These are phyloP conservation scores for Eutrema japonicum DNA, from an alignment of 345 rosid species.

Conservation along the genomic window DNA sequence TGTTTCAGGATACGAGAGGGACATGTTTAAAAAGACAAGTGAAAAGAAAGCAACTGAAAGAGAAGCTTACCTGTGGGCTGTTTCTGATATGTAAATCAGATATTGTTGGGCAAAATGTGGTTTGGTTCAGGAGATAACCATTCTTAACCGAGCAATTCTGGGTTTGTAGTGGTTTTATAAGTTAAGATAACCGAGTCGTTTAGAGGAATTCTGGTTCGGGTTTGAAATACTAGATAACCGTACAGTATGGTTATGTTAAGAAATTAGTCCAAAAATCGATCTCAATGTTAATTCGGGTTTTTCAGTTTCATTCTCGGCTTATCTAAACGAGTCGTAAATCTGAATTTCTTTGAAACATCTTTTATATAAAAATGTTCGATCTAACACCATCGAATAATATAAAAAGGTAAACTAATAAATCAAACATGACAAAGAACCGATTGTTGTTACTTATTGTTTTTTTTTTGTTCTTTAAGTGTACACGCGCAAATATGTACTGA, in stretches of 20 bases:
- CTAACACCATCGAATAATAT: not conserved
- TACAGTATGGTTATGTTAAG: not conserved
- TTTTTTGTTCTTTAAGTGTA: no score
- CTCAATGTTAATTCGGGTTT: not conserved
- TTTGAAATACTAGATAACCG: conserved; percentile 1
- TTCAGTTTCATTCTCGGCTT: not conserved
- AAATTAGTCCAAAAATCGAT: not conserved
- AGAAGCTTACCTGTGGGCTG: conserved; percentile 96
- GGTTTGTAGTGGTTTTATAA: conserved; percentile 1
- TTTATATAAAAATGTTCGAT: not conserved
- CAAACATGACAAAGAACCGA: not conserved
- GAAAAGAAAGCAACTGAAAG: conserved; percentile 83
- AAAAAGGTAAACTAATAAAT: not conserved
- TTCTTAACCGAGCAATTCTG: not conserved
- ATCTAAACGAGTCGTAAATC: not conserved
- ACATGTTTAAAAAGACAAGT: conserved; percentile 60
- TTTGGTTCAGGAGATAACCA: conserved; percentile 16
- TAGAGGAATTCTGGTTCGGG: not conserved
- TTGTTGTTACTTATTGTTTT: no score
- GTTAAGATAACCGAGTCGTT: not conserved
- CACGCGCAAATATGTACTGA: no score
- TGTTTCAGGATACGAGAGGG: conserved; percentile 73
- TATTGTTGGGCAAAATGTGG: conserved; percentile 3
- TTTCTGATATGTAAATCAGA: conserved; percentile 72
- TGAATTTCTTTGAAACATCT: not conserved